phyloP scores from a whole-genome alignment of 1,284 basidiomycete genomes.

The Sanghuangporus baumii region DNA sequence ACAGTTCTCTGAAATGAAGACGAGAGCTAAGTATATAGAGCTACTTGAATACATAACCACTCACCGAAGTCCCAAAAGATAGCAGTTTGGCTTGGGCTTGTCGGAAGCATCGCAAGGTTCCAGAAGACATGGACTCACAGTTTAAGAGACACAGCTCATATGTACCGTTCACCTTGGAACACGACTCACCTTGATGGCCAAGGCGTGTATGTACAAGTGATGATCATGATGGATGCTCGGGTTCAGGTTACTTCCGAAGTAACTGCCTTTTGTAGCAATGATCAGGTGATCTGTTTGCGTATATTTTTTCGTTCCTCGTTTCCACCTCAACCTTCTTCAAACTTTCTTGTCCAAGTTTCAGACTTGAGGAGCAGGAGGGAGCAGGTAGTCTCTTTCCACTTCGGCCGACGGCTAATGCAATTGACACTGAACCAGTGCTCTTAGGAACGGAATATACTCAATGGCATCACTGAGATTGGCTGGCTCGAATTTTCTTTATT shows the following conservation, averaged over 20 bases:
- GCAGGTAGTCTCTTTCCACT: background rate
- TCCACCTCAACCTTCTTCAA: background rate
- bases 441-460: too few relatives aligned
- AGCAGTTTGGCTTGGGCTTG: constrained; percentile 33
- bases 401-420: background rate
- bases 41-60: background rate
- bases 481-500: background rate
- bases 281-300: background rate
- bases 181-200: background rate
- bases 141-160: background rate
- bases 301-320: background rate
- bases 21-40: background rate
- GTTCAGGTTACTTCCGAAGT: background rate
- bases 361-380: background rate
- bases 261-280: background rate
- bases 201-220: background rate
- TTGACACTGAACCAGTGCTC: too few relatives aligned
- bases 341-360: background rate
- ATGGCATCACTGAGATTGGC: too few relatives aligned
- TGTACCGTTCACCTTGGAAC: background rate
- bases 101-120: background rate
- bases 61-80: constrained; percentile 62
- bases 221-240: background rate
- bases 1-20: constrained; percentile 45
- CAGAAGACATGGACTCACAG: background rate